Percentiles rank a stretch among this genome's conserved stretches.
Evolutionary conservation across 2,329 filamentous ascomycete genomes (phyloP).

Genomic region (Cucurbitaria berberidis): DNA sequence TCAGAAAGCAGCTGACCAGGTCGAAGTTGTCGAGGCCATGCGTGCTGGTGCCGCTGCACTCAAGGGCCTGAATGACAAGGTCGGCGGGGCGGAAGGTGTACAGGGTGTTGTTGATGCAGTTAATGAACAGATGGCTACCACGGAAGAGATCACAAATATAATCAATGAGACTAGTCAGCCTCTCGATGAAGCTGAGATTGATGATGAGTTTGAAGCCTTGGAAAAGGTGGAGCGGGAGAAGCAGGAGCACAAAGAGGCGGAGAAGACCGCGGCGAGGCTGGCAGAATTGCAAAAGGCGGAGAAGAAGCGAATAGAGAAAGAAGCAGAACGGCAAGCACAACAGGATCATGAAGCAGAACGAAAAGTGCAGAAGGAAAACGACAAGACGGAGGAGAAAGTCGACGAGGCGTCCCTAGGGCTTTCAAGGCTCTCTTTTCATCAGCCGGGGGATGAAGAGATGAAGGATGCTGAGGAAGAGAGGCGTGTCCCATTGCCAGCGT

Average conservation of each 20-base stretch:
- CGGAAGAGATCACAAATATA: constrained; percentile 79
- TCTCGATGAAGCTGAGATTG: constrained; percentile 82
- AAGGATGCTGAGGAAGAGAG: too few species aligned
- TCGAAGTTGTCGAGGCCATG: constrained; percentile 84
- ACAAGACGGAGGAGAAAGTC: constrained; percentile 19
- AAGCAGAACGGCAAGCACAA: constrained; percentile 54
- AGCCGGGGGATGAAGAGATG: constrained; percentile 20
- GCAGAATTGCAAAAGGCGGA: constrained; percentile 44
- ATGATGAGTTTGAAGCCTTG: constrained; percentile 83
- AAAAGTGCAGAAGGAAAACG: constrained; percentile 3
- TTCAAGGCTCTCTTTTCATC: constrained; percentile 25
- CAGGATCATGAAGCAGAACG: constrained; percentile 43
- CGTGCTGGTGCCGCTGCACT: constrained; percentile 76
- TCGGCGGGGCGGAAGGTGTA: constrained; percentile 78
- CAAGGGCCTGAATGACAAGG: constrained; percentile 72
- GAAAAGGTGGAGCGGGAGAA: constrained; percentile 77
- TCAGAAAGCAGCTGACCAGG: constrained; percentile 82
- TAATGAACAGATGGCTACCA: constrained; percentile 74
- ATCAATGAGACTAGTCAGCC: constrained; percentile 65
- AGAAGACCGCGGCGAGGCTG: constrained; percentile 58
- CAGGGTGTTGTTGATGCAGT: constrained; percentile 77
- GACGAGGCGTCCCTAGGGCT: constrained; percentile 26
- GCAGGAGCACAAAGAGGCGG: constrained; percentile 68
- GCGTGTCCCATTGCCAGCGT: constrained; percentile 18
- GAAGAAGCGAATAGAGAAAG: constrained; percentile 41